A percentile compares a stretch with the other conserved stretches of the same genome.
phyloP scores from a whole-genome alignment of 352 stramenopile species.

The Achlya hypogyna region DNA sequence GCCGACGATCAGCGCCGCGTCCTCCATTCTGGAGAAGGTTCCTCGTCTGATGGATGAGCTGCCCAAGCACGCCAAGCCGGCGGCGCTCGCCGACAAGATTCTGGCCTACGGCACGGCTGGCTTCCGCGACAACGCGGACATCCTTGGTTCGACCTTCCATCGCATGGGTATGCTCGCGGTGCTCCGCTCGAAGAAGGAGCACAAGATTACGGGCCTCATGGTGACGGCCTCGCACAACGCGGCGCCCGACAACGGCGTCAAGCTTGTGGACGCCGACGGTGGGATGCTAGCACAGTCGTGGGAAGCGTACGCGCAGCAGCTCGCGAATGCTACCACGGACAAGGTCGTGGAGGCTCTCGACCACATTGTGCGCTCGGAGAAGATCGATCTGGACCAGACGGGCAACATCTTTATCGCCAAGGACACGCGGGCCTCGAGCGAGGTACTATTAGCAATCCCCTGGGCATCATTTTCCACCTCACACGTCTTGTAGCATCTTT shows the following conservation, averaged over 20 bases:
- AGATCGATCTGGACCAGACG: conserved; percentile 73
- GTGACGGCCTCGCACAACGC: conserved; percentile 93
- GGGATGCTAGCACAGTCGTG: conserved; percentile 88
- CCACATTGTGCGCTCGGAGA: conserved; percentile 54
- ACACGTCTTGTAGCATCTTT: conserved; percentile 38
- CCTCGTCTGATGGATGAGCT: conserved; percentile 72
- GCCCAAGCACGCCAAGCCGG: conserved; percentile 51
- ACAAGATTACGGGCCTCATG: conserved; percentile 88
- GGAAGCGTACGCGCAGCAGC: conserved; percentile 79
- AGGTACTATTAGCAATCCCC: conserved; percentile 23
- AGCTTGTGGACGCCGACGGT: conserved; percentile 89
- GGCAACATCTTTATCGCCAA: conserved; percentile 84
- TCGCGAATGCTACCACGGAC: conserved; percentile 71
- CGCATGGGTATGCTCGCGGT: conserved; percentile 87
- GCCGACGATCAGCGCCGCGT: background rate
- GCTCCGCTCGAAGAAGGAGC: conserved; percentile 64
- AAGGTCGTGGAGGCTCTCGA: conserved; percentile 81
- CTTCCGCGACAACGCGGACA: conserved; percentile 87
- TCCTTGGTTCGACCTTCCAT: conserved; percentile 88
- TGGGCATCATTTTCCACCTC: background rate
- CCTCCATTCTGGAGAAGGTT: conserved; percentile 64
- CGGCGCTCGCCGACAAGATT: conserved; percentile 32
- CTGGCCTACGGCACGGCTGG: conserved; percentile 91
- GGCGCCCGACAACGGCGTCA: conserved; percentile 89
- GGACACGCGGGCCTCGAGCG: conserved; percentile 88